phyloP scores from a whole-genome alignment of 2,329 filamentous ascomycete genomes.

The Colletotrichum cereale region DNA sequence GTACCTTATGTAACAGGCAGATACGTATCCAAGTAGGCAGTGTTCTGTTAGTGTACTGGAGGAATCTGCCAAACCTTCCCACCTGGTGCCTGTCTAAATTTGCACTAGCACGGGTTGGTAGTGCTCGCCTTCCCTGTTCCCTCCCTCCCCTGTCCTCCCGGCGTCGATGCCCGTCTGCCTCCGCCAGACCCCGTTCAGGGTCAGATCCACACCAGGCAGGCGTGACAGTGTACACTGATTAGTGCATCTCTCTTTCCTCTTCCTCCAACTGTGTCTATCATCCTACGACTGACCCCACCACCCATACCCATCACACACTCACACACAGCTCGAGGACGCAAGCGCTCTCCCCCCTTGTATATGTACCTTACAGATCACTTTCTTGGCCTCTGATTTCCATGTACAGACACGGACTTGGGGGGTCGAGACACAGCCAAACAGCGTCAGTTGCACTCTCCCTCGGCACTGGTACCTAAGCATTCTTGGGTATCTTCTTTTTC shows the following conservation, averaged over 20 bases:
- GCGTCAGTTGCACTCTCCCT: slow-evolving; percentile 3
- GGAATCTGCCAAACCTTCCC: slow-evolving; percentile 6
- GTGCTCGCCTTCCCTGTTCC: background rate
- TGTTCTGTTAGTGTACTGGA: too few relatives aligned
- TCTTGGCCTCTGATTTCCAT: slow-evolving; percentile 7
- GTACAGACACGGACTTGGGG: slow-evolving; percentile 18
- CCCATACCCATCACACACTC: background rate
- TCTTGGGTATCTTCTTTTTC: slow-evolving; percentile 1
- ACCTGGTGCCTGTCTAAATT: slow-evolving; percentile 8
- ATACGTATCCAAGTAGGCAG: background rate
- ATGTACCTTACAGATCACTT: slow-evolving; percentile 29
- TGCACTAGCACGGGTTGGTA: background rate
- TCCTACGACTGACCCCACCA: background rate
- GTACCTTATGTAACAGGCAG: background rate
- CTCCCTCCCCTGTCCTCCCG: background rate
- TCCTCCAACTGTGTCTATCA: background rate
- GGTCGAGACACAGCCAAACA: background rate
- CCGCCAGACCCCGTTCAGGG: slow-evolving; percentile 14
- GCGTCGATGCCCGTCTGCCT: slow-evolving; percentile 7
- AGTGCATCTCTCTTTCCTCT: background rate
- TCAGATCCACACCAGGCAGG: slow-evolving; percentile 20
- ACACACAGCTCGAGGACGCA: background rate
- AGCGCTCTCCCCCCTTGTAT: slow-evolving; percentile 20
- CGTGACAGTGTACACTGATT: too few relatives aligned
- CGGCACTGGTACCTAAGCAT: background rate